Base-by-base conservation (phyloP, 2,329 filamentous ascomycete species). In the Botrytis elliptica region DNA sequence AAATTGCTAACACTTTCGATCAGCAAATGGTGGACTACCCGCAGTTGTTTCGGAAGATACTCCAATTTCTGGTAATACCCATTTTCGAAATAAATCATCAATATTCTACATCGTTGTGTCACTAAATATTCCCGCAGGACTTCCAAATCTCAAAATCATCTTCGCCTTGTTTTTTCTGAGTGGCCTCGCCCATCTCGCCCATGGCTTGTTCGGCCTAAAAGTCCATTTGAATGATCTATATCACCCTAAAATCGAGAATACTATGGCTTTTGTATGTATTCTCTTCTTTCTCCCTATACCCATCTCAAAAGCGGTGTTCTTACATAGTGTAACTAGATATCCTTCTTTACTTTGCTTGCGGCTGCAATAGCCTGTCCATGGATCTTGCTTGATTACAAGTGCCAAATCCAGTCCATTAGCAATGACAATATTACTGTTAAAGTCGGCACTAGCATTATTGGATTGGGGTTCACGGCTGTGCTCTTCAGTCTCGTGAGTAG, bases 401-500 rank as follows among this genome's bases (percentile, higher is more conserved):
- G 52, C 1, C 52, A 3, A 1, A 55, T 55, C 29, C 52, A 55
- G n/a, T 55, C 14, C 8, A 6, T 55, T 8, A 55, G 52, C 8
- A 3, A 55, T 1, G 52, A 55, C 2, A 7, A 55, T 2, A 55
- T 55, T 3, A 55, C 52, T 29, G 52, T 55, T 4, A 8, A 29
- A 8, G 1, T 29, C 52, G 8, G 52, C 8, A 55, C 52, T 29
- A 55, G n/a, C 25, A 29, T 55, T 7, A 55, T 55, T 55, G 52
- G 52, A 8, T 18, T 55, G 6, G 52, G 52, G 6, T 29, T 55
- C 52, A 55, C 52, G n/a, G n/a, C 52, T 7, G 52, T 55, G n/a
- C 52, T 57, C 52, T 57, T 57, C n/a, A 57, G 52, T 29, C 52
- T 57, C n/a, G 52, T 57, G 52, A 57, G 52, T 57, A 57, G 52